Evolutionary conservation across 2,329 filamentous ascomycete species (phyloP), one percentile per base, ranked within the genome.

Genomic region (Nemania sp.): DNA sequence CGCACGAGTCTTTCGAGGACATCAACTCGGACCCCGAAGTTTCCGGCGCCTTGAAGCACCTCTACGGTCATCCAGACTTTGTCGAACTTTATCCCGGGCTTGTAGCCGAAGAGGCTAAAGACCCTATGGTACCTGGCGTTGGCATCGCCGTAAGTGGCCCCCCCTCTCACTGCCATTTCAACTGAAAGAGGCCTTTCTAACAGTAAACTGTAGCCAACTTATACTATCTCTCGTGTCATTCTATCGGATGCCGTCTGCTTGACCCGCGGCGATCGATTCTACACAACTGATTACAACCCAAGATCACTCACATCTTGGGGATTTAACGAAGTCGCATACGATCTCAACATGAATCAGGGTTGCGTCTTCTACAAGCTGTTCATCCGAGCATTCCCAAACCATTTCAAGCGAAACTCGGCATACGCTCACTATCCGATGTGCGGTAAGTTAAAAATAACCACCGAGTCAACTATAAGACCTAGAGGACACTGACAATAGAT

Each of bases 341-440:
- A 97, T 73, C 80, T 90, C 24, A 88, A 86, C 66, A 80, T 95
- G 71, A 92, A 96, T 79, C 90, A 96, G 76, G 93, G 93, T 54
- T 93, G 91, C 73, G 88, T 94, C 13, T 92, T 95, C 80, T 94
- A 94, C 84, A 97, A 96, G 82, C 85, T 97, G 41, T 91, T 94
- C 77, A 83, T 93, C 41, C 87, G 91, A 5, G 92, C 92, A 0
- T 93, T 97, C 83, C 93, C 93, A 0, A 86, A 92, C 71, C 91
- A 93, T 80, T 95, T 94, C 85, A 88, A 88, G 77, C 80, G 85
- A 22, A 90, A 96, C 81, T 94, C 91, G 0, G 89, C 94, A 62
- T 97, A 95, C 71, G 93, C 92, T 0, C 92, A 94, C 76, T 94
- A 91, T 76, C 92, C 90, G n/a, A 88, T 89, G 86, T 75, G 72